Base-by-base conservation (phyloP, 106 monocot genomes). In the Dioscorea alata region DNA sequence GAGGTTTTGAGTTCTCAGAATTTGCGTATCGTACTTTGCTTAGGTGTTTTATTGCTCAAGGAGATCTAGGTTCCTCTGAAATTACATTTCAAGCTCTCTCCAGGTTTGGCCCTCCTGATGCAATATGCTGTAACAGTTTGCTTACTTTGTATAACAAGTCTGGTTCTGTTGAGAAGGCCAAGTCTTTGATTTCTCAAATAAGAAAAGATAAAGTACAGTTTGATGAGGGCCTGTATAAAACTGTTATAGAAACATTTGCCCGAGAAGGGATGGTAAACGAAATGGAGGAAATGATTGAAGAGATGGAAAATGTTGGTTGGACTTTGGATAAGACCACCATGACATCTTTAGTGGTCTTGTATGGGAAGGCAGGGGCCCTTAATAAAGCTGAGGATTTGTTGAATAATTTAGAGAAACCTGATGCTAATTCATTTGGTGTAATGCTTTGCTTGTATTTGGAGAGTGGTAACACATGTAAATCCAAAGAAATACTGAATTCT, bases 141-240 rank as follows among this genome's bases (percentile, higher is more conserved):
- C 93, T 99, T 56, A 69, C n/a, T 54, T 73, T 99, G 35, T 99
- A 99, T 67, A 48, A 77, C 56, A 90, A 67, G 70, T 33, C 93
- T 65, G 85, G 75, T 32, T 71, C 87, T 72, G 57, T 90, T 53
- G 99, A 99, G 33, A 99, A 93, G 74, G 89, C 99, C 32, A 87
- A 80, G 67, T 79, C 54, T 60, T 78, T 93, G 12, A 64, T 93
- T 71, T 50, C 67, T 69, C 81, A 81, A 18, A 83, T 93, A 19
- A 85, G 76, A 73, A 74, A 73, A 50, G 61, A 87, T 50, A 71
- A 77, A 56, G 71, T 87, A 2, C 63, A 75, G 23, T 77, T 89
- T 80, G 87, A 93, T 76, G 81, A 87, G 66, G 58, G 73, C 48
- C 86, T 93, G 49, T 99, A 78, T 72, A 74, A 70, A 65, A 81